Conservation (phyloP, 2,329 filamentous ascomycete species). For the Colletotrichum karsti region DNA sequence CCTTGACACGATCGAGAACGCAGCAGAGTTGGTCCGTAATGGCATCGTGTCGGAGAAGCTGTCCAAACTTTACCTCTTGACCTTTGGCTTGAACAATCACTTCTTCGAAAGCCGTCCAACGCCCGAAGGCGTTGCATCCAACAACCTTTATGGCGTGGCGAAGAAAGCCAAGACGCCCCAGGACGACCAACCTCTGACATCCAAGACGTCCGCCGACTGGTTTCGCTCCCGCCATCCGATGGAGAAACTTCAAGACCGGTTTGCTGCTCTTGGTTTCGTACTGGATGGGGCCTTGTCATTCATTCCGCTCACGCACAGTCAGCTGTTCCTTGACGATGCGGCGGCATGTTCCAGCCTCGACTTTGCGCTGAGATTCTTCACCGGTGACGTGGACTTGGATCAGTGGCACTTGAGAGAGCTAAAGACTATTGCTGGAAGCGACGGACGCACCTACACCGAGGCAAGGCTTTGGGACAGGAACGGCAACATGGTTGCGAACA, state of each 20-base stretch:
- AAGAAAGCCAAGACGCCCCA: slow-evolving; percentile 48
- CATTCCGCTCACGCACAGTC: slow-evolving; percentile 49
- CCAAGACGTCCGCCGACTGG: slow-evolving; percentile 53
- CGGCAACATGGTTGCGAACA: slow-evolving; percentile 53
- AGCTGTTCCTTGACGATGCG: slow-evolving; percentile 52
- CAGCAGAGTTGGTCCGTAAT: slow-evolving; percentile 27
- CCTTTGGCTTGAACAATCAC: slow-evolving; percentile 38
- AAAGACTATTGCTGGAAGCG: slow-evolving; percentile 43
- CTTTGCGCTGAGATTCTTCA: slow-evolving; percentile 56
- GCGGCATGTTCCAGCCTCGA: slow-evolving; percentile 56
- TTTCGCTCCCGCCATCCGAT: slow-evolving; percentile 36
- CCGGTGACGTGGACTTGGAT: slow-evolving; percentile 44
- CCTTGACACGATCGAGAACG: slow-evolving; percentile 28
- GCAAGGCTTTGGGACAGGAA: slow-evolving; percentile 51
- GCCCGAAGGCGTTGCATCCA: slow-evolving; percentile 48
- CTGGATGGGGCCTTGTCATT: slow-evolving; percentile 55
- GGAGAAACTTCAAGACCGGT: slow-evolving; percentile 37
- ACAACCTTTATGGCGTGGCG: slow-evolving; percentile 51
- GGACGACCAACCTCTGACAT: slow-evolving; percentile 35
- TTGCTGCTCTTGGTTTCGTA: slow-evolving; percentile 49
- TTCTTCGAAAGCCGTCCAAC: slow-evolving; percentile 47
- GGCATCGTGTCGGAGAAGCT: slow-evolving; percentile 36
- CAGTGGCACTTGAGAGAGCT: slow-evolving; percentile 54
- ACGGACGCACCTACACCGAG: slow-evolving; percentile 55
- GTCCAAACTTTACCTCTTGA: slow-evolving; percentile 31